Evolutionary conservation across 2,329 filamentous ascomycete genomes (phyloP), one percentile per base, ranked within the genome.

Genomic region (Annulohypoxylon truncatum): DNA sequence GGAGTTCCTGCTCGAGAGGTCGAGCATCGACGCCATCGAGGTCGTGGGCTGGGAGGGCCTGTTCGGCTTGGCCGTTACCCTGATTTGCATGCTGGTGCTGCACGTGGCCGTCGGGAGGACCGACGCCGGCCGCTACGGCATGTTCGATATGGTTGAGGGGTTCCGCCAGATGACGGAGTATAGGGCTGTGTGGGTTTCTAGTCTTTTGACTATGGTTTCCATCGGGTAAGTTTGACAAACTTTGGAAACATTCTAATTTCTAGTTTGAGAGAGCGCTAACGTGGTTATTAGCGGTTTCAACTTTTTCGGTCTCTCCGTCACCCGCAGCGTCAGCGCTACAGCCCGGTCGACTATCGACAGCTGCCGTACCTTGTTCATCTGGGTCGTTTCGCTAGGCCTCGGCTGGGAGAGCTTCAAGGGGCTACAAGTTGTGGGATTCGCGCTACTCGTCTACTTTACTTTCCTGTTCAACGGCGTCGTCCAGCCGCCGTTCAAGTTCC

Each of bases 391-490:
- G 15, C 87, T 99, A 3, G 93, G 92, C 3, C 87, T 99, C 1
- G 94, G 94, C 66, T 99, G 96, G 96, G 96, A 99, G 82, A 90
- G 89, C 0, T 98, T 99, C 87, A 98, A 98, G 81, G 96, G 93
- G 91, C 87, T 99, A 5, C 96, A 99, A 80, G 93, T 99, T 12
- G 78, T 88, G 2, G 96, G 96, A 1, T 99, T 99, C 73, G 92
- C 82, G 1, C 82, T 97, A 70, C 86, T 99, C 33, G 96, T 99
- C 12, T 99, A 97, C 77, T 96, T 96, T 71, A 99, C 95, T 1
- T 97, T 97, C 79, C 79, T 98, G 42, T 98, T 98, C 84, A 98
- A 98, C 79, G 94, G 96, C 68, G 88, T 99, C 63, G 87, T 98
- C n/a, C 84, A 89, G 64, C 93, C 94, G 20, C 96, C 96, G 0